Conservation (phyloP, 768 basidiomycete species). For the Tylopilus sp. region DNA sequence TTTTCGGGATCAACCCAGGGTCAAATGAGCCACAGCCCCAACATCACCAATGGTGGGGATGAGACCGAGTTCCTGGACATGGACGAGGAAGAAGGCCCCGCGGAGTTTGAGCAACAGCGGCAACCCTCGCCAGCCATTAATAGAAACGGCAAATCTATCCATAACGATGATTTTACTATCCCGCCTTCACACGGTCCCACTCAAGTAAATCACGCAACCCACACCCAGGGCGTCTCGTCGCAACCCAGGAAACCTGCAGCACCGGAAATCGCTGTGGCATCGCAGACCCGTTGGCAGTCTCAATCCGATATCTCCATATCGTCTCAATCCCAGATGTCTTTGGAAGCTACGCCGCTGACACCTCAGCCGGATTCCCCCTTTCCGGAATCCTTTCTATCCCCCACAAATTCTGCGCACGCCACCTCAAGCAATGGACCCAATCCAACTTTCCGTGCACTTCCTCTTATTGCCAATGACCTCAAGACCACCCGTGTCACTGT, state of each 20-base stretch:
- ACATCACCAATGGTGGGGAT: constrained; percentile 20
- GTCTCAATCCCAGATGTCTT: constrained; percentile 24
- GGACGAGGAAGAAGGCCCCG: constrained; percentile 32
- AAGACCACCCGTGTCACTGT: constrained; percentile 68
- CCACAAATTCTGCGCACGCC: constrained; percentile 17
- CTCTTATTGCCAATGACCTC: constrained; percentile 68
- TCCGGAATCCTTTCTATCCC: constrained; percentile 29
- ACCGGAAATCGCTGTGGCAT: constrained; percentile 15
- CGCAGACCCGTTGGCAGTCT: constrained; percentile 24
- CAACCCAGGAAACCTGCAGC: constrained; percentile 18
- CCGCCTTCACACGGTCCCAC: constrained; percentile 35
- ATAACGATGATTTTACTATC: constrained; percentile 51
- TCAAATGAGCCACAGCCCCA: not conserved
- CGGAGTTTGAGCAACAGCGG: constrained; percentile 13
- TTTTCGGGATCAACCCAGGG: not conserved
- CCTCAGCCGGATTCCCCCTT: constrained; percentile 29
- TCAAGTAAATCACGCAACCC: constrained; percentile 7
- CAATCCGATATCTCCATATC: constrained; percentile 19
- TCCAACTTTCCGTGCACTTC: constrained; percentile 67
- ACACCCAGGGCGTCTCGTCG: constrained; percentile 7
- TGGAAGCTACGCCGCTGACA: constrained; percentile 15
- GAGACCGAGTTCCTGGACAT: constrained; percentile 65
- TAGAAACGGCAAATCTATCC: constrained; percentile 33
- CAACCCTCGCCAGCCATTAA: constrained; percentile 7
- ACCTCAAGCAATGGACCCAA: constrained; percentile 24